These are phyloP conservation scores for Chaetoceros muelleri DNA, from an alignment of 108 stramenopile genomes.

Conservation along the genomic window DNA sequence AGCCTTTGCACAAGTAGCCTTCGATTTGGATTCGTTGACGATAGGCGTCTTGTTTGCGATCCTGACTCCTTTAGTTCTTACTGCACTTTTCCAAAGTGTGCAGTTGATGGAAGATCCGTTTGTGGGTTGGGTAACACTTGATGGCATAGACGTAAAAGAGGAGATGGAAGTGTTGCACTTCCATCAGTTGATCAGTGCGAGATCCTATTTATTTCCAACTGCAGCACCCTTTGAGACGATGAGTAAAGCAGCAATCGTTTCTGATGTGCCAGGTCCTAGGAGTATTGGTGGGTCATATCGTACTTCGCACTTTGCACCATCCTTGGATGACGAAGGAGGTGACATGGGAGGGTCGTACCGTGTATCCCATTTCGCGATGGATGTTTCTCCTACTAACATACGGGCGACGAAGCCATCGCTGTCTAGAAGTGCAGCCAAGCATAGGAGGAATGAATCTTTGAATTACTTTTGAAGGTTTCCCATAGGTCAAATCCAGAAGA, in stretches of 20 bases:
- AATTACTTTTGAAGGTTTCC: no score
- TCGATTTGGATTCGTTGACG: constrained; percentile 34
- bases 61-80: constrained; percentile 51
- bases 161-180: constrained; percentile 24
- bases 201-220: constrained; percentile 24
- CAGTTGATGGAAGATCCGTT: constrained; percentile 75
- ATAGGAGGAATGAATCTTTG: no score
- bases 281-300: no score
- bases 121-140: constrained; percentile 28
- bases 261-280: no score
- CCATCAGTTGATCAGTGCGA: constrained; percentile 10
- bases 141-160: constrained; percentile 42
- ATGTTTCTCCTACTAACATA: no score
- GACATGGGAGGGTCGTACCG: no score
- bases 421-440: no score
- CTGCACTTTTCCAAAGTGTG: constrained; percentile 54
- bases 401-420: no score
- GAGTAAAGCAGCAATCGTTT: background rate
- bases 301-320: no score
- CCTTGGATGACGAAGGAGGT: no score
- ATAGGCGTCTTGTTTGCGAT: constrained; percentile 56
- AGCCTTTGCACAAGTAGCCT: constrained; percentile 54
- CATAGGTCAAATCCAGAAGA: no score
- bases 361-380: no score
- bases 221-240: constrained; percentile 14